Percentiles rank a stretch among this genome's conserved stretches.
These are phyloP conservation scores for Coemansia sp. DNA, from an alignment of 192 early-diverging fungal genomes.

Conservation along the genomic window DNA sequence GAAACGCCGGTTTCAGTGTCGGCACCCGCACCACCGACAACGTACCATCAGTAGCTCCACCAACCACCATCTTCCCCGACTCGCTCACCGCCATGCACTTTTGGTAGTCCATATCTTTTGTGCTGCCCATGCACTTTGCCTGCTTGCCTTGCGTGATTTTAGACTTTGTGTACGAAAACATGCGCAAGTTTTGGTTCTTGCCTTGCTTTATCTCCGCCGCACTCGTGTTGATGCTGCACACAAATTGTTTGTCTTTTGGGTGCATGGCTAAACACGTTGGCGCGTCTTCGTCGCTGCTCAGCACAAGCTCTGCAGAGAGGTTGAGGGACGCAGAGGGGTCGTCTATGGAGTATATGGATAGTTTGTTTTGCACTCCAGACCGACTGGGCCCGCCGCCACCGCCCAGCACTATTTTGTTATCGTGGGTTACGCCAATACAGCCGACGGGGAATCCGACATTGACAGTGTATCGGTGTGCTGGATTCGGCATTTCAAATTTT, in stretches of 20 bases:
- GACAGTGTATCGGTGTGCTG: slow-evolving; percentile 22
- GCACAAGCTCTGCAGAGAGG: slow-evolving; percentile 35
- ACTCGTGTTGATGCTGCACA: slow-evolving; percentile 73
- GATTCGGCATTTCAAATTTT: slow-evolving; percentile 14
- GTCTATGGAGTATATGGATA: slow-evolving; percentile 64
- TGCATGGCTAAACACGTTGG: slow-evolving; percentile 78
- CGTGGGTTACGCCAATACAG: slow-evolving; percentile 59
- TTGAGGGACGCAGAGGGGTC: slow-evolving; percentile 21
- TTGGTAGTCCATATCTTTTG: slow-evolving; percentile 44
- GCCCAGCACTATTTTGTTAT: slow-evolving; percentile 65
- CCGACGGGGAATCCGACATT: slow-evolving; percentile 63
- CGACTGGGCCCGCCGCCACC: slow-evolving; percentile 85
- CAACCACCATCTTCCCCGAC: slow-evolving; percentile 31
- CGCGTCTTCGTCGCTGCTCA: slow-evolving; percentile 73
- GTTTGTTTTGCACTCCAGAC: slow-evolving; percentile 84
- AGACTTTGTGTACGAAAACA: slow-evolving; percentile 62
- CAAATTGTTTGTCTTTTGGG: slow-evolving; percentile 66
- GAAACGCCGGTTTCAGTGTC: slow-evolving; percentile 30
- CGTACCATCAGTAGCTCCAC: slow-evolving; percentile 48
- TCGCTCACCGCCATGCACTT: slow-evolving; percentile 33
- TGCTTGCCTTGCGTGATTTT: slow-evolving; percentile 21
- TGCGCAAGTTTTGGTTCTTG: slow-evolving; percentile 74
- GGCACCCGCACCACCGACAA: slow-evolving; percentile 41
- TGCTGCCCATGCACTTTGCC: slow-evolving; percentile 34
- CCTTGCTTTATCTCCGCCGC: slow-evolving; percentile 64